Base-by-base conservation (phyloP, 2,329 filamentous ascomycete genomes). In the Cryphonectria parasitica region DNA sequence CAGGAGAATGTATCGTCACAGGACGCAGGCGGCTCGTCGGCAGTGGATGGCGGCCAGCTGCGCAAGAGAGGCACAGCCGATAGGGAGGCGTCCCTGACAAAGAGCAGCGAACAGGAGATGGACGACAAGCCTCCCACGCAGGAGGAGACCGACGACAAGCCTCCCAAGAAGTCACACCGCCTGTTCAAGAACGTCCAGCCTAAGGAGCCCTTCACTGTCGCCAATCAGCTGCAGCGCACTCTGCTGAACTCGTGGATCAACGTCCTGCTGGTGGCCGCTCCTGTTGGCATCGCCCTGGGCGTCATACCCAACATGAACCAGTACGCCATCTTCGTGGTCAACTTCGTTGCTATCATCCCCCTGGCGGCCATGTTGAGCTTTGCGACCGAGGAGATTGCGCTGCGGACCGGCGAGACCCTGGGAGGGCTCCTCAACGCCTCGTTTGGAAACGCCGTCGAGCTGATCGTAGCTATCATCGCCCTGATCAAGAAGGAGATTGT, bases 301-400 rank as follows among this genome's bases (percentile, higher is more conserved):
- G 94, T 91, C 77, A 82, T 89, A 25, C 74, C 77, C 5, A 75
- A 79, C 15, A 82, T 92, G 66, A 84, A 87, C 76, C 83, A 86
- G 3, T 85, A 91, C 70, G 87, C 86, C 43, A 84, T 96, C 63
- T 98, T 98, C 77, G 88, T 95, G 69, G 88, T 98, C 81, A 98
- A 98, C 83, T 98, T 98, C 77, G 88, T 98, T 74, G 95, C 95
- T 72, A 97, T 97, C 75, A 90, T 97, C 67, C 94, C 94, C 0
- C 86, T 97, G 60, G 95, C 95, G 2, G 92, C 91, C 19, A 90
- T 97, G 84, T 85, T 98, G 34, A 91, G 92, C 75, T 97, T 92
- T 77, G 93, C 93, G 0, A 98, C 95, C 0, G 95, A 98, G 79
- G 94, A 97, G 80, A 91, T 98, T 74, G 92, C 95, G 3, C 82